These are phyloP conservation scores for Fomitopsis schrenkii DNA, from an alignment of 1,284 basidiomycete genomes.

Conservation along the genomic window DNA sequence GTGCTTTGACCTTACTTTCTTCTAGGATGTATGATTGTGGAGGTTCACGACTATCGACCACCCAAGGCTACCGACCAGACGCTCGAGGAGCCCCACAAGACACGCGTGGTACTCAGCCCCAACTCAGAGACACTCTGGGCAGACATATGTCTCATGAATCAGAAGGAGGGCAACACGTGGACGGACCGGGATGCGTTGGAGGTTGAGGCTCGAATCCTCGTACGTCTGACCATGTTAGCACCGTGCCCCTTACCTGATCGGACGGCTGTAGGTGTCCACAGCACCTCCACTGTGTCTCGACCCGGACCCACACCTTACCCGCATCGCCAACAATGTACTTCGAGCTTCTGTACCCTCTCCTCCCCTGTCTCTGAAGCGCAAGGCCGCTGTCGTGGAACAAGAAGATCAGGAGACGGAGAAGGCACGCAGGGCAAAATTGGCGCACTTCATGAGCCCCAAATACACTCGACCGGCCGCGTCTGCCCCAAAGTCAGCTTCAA, in stretches of 20 bases:
- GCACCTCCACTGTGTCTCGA: conserved; percentile 70
- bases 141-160: conserved; percentile 67
- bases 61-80: conserved; percentile 47
- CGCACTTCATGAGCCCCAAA: conserved; percentile 72
- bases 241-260: background rate
- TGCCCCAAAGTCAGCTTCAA: conserved; percentile 14
- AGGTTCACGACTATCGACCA: conserved; percentile 69
- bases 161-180: conserved; percentile 52
- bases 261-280: conserved; percentile 56
- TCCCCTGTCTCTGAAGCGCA: conserved; percentile 73
- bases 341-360: conserved; percentile 64
- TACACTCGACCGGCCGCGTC: conserved; percentile 13
- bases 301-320: conserved; percentile 68
- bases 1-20: background rate
- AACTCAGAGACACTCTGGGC: conserved; percentile 72
- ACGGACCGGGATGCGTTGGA: conserved; percentile 68
- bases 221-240: conserved; percentile 30
- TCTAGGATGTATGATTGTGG: conserved; percentile 76
- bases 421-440: conserved; percentile 63
- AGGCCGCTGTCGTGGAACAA: conserved; percentile 57
- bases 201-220: conserved; percentile 66
- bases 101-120: conserved; percentile 70
- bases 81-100: conserved; percentile 53
- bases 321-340: conserved; percentile 67
- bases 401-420: conserved; percentile 73